phyloP scores from a whole-genome alignment of 2,329 filamentous ascomycete species.

The Aspergillus quadrilineatus region DNA sequence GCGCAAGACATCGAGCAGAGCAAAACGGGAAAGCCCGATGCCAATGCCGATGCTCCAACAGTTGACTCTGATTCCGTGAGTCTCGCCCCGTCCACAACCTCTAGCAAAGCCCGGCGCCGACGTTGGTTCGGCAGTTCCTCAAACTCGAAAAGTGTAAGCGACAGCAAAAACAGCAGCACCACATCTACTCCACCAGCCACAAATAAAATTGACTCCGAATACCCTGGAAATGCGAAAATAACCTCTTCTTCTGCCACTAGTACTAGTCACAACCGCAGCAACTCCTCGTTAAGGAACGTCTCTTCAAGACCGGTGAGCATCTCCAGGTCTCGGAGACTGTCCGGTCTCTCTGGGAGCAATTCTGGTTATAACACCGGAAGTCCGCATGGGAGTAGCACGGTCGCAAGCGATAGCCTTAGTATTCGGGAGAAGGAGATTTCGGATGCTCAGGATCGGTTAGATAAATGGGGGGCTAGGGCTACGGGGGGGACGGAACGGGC shows the following conservation, averaged over 20 bases:
- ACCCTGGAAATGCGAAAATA: constrained; percentile 22
- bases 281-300: constrained; percentile 18
- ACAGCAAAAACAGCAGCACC: constrained; percentile 23
- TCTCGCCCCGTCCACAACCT: constrained; percentile 29
- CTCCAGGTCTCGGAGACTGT: constrained; percentile 28
- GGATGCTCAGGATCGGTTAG: constrained; percentile 49
- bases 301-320: constrained; percentile 33
- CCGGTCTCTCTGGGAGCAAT: constrained; percentile 23
- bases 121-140: constrained; percentile 39
- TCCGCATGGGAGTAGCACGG: constrained; percentile 24
- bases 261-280: constrained; percentile 16
- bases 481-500: constrained; percentile 53
- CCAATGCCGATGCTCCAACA: constrained; percentile 18
- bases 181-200: constrained; percentile 20
- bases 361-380: constrained; percentile 15
- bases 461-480: constrained; percentile 56
- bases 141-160: constrained; percentile 27
- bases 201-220: constrained; percentile 23
- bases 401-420: constrained; percentile 34
- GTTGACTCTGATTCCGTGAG: constrained; percentile 28
- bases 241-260: constrained; percentile 14
- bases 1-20: constrained; percentile 23
- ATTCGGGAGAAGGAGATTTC: constrained; percentile 39
- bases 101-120: constrained; percentile 33
- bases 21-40: constrained; percentile 18